Conservation (phyloP, 441 rosid genomes). For the Syzygium malaccense region DNA sequence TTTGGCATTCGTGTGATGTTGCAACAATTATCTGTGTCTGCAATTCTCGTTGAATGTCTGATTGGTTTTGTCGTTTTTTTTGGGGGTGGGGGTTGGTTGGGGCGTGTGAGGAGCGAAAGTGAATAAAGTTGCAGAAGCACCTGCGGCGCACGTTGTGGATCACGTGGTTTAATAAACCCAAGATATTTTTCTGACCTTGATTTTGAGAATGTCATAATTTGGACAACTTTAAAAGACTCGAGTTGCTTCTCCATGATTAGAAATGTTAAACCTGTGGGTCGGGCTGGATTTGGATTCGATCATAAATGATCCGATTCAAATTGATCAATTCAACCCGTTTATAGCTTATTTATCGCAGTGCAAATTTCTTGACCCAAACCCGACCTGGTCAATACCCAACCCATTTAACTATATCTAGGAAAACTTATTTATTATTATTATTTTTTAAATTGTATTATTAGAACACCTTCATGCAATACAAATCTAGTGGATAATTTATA, state of each 20-base stretch:
- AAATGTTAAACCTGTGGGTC: too few species aligned
- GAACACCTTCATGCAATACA: too few species aligned
- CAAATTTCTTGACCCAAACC: too few species aligned
- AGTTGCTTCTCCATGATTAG: not conserved
- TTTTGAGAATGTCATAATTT: not conserved
- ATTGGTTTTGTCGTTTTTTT: not conserved
- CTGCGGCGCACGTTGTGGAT: not conserved
- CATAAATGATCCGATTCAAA: too few species aligned
- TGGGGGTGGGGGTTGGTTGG: rapidly evolving
- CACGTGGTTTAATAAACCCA: not conserved
- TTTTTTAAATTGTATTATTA: too few species aligned
- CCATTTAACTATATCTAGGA: too few species aligned
- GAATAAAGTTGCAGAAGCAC: not conserved
- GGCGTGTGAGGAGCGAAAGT: not conserved
- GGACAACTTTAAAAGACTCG: not conserved
- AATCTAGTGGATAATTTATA: too few species aligned
- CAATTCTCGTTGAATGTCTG: not conserved
- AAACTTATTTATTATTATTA: too few species aligned
- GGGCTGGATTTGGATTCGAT: too few species aligned
- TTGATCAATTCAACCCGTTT: too few species aligned
- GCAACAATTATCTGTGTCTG: not conserved
- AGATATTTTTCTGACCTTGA: not conserved
- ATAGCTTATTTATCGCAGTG: too few species aligned
- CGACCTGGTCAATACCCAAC: too few species aligned
- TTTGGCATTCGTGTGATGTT: not conserved